phyloP scores from a whole-genome alignment of 345 rosid species.

The Aquilaria yunnanensis region DNA sequence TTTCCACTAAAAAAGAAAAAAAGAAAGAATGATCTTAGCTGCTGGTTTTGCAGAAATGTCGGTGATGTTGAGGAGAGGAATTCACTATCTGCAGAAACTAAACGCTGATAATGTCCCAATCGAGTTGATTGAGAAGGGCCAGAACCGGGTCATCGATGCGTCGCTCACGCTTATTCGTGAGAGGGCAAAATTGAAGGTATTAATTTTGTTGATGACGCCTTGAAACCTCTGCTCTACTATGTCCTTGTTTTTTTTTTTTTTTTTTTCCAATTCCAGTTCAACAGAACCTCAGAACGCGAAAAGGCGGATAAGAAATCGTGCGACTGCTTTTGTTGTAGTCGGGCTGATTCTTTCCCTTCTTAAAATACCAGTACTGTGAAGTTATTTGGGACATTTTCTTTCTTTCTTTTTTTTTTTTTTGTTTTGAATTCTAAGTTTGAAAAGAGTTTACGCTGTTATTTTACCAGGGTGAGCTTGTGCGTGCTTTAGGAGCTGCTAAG shows the following conservation, averaged over 20 bases:
- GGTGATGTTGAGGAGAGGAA: slow-evolving; percentile 36
- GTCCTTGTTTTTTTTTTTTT: background rate
- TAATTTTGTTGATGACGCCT: background rate
- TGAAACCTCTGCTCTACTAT: background rate
- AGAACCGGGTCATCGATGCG: slow-evolving; percentile 88
- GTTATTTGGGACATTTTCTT: background rate
- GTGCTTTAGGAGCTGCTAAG: slow-evolving; percentile 70
- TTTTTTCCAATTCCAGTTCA: background rate
- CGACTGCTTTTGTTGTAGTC: too few relatives aligned
- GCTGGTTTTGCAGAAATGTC: slow-evolving; percentile 39
- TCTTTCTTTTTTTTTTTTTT: background rate
- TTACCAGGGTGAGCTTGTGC: slow-evolving; percentile 77
- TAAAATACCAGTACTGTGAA: background rate
- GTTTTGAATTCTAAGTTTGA: background rate
- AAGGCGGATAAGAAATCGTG: too few relatives aligned
- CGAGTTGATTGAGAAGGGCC: slow-evolving; percentile 68
- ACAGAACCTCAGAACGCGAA: background rate
- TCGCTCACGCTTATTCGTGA: slow-evolving; percentile 95
- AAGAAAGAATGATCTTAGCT: background rate
- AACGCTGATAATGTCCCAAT: slow-evolving; percentile 52
- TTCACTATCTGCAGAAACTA: slow-evolving; percentile 53
- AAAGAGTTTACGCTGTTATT: background rate
- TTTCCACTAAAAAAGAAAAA: too few relatives aligned
- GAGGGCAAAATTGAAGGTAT: slow-evolving; percentile 93
- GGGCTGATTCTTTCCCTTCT: too few relatives aligned